A percentile compares a stretch with the other conserved stretches of the same genome.
These are phyloP conservation scores for Pichia manshurica DNA, from an alignment of 805 yeast species.

Conservation along the genomic window DNA sequence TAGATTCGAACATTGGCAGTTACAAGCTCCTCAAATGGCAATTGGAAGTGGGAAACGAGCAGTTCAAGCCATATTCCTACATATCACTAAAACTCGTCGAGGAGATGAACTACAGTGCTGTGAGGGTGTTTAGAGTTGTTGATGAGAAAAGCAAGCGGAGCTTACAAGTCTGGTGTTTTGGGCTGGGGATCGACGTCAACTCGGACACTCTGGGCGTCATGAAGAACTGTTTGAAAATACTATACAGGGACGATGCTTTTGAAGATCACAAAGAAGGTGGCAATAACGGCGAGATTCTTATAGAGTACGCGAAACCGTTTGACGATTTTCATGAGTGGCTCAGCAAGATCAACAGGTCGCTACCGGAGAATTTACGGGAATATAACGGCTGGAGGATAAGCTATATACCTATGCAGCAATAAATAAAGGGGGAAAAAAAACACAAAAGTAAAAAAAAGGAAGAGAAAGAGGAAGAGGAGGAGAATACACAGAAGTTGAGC, in stretches of 20 bases:
- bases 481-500: too few relatives aligned
- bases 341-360: constrained; percentile 20
- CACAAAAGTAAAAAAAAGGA: not conserved
- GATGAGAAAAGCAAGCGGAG: constrained; percentile 14
- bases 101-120: constrained; percentile 38
- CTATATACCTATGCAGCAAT: constrained; percentile 18
- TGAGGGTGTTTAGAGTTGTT: constrained; percentile 29
- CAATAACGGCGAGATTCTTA: constrained; percentile 22
- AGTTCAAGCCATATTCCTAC: constrained; percentile 33
- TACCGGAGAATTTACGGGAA: constrained; percentile 31
- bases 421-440: constrained; percentile 9
- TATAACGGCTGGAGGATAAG: constrained; percentile 29
- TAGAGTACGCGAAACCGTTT: constrained; percentile 34
- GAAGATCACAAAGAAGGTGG: not conserved
- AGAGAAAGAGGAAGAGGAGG: too few relatives aligned
- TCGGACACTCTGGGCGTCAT: constrained; percentile 2
- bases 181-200: constrained; percentile 30
- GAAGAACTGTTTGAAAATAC: constrained; percentile 37
- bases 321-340: constrained; percentile 28
- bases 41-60: constrained; percentile 30
- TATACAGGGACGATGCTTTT: constrained; percentile 27
- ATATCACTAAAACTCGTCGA: constrained; percentile 38
- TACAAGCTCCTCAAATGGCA: constrained; percentile 55
- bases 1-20: constrained; percentile 29
- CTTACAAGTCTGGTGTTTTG: constrained; percentile 46